These are phyloP conservation scores for Trichopus zeylanicus DNA, from an alignment of 116 monocot species.

Conservation along the genomic window DNA sequence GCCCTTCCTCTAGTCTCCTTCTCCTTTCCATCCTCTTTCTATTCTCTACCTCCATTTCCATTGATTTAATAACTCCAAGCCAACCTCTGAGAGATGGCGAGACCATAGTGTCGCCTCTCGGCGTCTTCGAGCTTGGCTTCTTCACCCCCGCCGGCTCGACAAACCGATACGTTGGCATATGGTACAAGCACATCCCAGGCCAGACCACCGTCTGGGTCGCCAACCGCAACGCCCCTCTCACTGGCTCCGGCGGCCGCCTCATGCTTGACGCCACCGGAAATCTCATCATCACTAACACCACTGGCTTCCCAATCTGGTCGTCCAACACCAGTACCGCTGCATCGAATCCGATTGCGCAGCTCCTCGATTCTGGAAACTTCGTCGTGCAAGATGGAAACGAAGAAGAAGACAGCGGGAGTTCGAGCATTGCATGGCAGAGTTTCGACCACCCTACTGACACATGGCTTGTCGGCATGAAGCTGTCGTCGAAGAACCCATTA, in stretches of 20 bases:
- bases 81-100: conserved; percentile 1
- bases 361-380: conserved; percentile 35
- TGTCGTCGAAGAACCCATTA: conserved; percentile 13
- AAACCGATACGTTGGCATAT: conserved; percentile 34
- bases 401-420: background rate
- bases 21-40: background rate
- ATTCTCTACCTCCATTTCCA: background rate
- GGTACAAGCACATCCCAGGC: conserved; percentile 21
- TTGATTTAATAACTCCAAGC: conserved; percentile 8
- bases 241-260: conserved; percentile 1
- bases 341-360: conserved; percentile 15
- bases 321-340: too few species aligned
- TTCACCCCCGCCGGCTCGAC: conserved; percentile 7
- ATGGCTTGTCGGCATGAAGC: conserved; percentile 29
- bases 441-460: conserved; percentile 58
- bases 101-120: conserved; percentile 2
- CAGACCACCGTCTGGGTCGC: conserved; percentile 31
- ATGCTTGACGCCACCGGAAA: conserved; percentile 6
- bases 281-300: too few species aligned
- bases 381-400: conserved; percentile 4
- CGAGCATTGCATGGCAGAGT: conserved; percentile 36
- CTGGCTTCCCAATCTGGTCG: too few species aligned
- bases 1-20: too few species aligned
- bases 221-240: conserved; percentile 24
- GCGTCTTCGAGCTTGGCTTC: conserved; percentile 15